Evolutionary conservation across 805 yeast genomes (phyloP).

Genomic region (Ogataea methanolica): DNA sequence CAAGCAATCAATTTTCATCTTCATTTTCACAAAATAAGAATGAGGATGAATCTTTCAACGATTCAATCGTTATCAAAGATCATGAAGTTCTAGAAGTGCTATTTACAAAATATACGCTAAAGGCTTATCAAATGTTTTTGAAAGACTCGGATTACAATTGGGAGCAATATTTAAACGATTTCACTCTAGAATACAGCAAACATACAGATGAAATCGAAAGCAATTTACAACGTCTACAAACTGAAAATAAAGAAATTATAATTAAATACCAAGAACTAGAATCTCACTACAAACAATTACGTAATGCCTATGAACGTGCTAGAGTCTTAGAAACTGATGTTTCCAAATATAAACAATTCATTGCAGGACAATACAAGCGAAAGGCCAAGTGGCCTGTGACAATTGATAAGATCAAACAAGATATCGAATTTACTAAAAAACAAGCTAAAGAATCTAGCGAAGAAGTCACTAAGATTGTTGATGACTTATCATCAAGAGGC

Average conservation of each 20-base stretch:
- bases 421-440: conserved; percentile 42
- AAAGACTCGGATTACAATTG: conserved; percentile 58
- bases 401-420: conserved; percentile 51
- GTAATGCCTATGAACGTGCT: conserved; percentile 50
- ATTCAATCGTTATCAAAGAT: conserved; percentile 22
- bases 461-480: conserved; percentile 36
- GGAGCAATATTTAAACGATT: conserved; percentile 46
- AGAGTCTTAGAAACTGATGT: conserved; percentile 68
- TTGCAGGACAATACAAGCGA: conserved; percentile 60
- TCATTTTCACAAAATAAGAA: conserved; percentile 9
- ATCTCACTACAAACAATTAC: conserved; percentile 42
- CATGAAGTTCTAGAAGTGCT: conserved; percentile 25
- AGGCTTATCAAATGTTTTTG: conserved; percentile 64
- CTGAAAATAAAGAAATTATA: conserved; percentile 37
- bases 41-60: conserved; percentile 18
- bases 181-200: conserved; percentile 50
- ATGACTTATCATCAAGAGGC: conserved; percentile 48
- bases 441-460: conserved; percentile 34
- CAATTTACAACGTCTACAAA: conserved; percentile 39
- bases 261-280: conserved; percentile 37
- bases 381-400: conserved; percentile 60
- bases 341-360: conserved; percentile 65
- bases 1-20: conserved; percentile 12
- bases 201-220: conserved; percentile 45
- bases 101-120: conserved; percentile 49